Base-by-base conservation (phyloP, 2,329 filamentous ascomycete genomes). In the Colletotrichum salicis region DNA sequence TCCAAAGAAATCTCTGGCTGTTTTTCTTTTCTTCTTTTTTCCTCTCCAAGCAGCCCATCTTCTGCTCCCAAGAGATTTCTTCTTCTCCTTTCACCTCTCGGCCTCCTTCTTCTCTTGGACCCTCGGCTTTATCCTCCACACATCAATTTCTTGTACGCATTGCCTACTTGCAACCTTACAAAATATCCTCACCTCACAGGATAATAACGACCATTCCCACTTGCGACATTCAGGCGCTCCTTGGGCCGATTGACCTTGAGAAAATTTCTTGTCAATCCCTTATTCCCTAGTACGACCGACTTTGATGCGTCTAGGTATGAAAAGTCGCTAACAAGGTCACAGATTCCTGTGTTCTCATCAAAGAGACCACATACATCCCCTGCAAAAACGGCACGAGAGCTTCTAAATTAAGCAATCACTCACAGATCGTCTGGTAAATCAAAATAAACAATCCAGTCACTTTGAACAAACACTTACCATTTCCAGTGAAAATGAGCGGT, bases 401-500 rank as follows among this genome's bases (percentile, higher is more conserved):
- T 33, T 33, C n/a, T 29, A 7, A 4, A 13, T 33, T 35, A 35
- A 22, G 19, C 52, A 33, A 13, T 29, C 15, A 13, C 27, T 60
- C 22, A 29, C 37, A 29, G 15, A 45, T 19, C 6, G 31, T 55
- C 61, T 27, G 31, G 37, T 65, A 37, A 65, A 45, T 24, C 29
- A 2, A 8, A 12, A 5, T 4, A 45, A 2, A 22, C 12, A n/a
- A 4, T 31, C 5, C 24, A 12, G n/a, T 1, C 1, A 22, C 19
- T 15, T 10, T 29, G 33, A 41, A 57, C 11, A 5, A 13, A 33
- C 4, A 48, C 57, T 61, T 22, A 61, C 33, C 33, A 41, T 55
- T 5, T 3, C 6, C 19, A 62, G 45, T n/a, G 45, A 64, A 27
- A 15, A 69, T 71, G 69, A 31, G 45, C 29, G 59, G 65, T 22